A percentile compares a stretch with the other conserved stretches of the same genome.
These are phyloP conservation scores for Aciculoconidium aculeatum DNA, from an alignment of 805 yeast genomes.

Conservation along the genomic window DNA sequence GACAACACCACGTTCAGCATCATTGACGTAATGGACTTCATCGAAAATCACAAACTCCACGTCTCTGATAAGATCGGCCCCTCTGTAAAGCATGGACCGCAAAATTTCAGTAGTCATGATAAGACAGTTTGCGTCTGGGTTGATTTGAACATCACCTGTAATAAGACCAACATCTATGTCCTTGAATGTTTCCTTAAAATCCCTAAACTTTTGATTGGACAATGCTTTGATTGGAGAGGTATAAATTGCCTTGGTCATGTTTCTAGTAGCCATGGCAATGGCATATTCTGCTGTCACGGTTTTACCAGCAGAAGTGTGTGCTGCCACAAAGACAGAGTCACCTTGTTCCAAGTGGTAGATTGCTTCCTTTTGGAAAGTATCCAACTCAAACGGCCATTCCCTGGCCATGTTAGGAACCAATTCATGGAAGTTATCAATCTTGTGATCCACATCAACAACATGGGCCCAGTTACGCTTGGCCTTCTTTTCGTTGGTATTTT, in stretches of 20 bases:
- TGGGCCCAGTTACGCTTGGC: constrained; percentile 84
- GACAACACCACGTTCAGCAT: constrained; percentile 94
- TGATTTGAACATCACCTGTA: constrained; percentile 97
- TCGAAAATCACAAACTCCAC: constrained; percentile 97
- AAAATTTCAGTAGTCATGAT: constrained; percentile 98
- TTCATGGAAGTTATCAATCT: constrained; percentile 77
- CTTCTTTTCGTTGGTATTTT: constrained; percentile 19
- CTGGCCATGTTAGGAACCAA: constrained; percentile 91
- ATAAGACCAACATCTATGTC: constrained; percentile 87
- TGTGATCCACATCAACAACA: constrained; percentile 80
- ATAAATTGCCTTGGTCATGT: constrained; percentile 94
- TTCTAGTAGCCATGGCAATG: constrained; percentile 91
- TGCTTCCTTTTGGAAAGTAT: constrained; percentile 95
- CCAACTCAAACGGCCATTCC: constrained; percentile 91
- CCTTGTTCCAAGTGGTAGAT: constrained; percentile 95
- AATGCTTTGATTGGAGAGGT: constrained; percentile 93
- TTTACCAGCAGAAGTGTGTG: constrained; percentile 98
- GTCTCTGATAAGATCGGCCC: constrained; percentile 93
- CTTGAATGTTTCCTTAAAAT: constrained; percentile 71
- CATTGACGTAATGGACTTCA: constrained; percentile 97
- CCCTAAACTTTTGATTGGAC: constrained; percentile 86
- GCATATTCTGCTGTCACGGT: constrained; percentile 98
- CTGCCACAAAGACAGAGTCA: constrained; percentile 97
- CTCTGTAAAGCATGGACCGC: constrained; percentile 91
- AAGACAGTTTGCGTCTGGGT: constrained; percentile 91